phyloP scores from a whole-genome alignment of 129 eudicot genomes.

The Centella asiatica region DNA sequence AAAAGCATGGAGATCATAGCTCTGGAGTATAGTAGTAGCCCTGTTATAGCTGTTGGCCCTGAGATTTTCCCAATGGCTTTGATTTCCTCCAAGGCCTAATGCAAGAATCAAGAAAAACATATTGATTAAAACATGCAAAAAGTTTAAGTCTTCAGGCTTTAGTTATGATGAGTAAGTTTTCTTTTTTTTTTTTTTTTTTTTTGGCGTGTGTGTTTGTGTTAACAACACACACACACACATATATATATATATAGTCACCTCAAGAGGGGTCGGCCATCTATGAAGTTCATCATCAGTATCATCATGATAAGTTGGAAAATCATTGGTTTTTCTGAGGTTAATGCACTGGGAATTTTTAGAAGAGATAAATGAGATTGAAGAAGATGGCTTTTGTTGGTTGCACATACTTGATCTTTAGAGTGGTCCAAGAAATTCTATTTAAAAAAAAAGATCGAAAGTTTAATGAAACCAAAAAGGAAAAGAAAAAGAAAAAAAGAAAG shows the following conservation, averaged over 20 bases:
- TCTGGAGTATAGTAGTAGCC: constrained; percentile 26
- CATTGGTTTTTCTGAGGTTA: constrained; percentile 33
- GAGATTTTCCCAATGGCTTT: constrained; percentile 5
- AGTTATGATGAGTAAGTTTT: too few species aligned
- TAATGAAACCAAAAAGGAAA: too few species aligned
- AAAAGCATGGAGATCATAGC: constrained; percentile 38
- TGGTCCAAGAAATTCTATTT: constrained; percentile 23
- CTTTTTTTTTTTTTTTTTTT: too few species aligned
- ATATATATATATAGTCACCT: constrained; percentile 30
- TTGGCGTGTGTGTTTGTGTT: too few species aligned
- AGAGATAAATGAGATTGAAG: constrained; percentile 43
- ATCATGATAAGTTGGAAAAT: background rate
- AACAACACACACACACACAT: too few species aligned
- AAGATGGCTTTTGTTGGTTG: constrained; percentile 50
- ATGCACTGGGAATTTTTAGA: constrained; percentile 42
- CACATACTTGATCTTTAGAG: constrained; percentile 34
- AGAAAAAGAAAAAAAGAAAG: constrained; percentile 17
- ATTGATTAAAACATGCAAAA: background rate
- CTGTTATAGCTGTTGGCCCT: constrained; percentile 22
- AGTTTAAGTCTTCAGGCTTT: too few species aligned
- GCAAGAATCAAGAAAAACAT: background rate
- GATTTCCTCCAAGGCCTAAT: background rate
- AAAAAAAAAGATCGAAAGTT: constrained; percentile 10
- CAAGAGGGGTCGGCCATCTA: constrained; percentile 68
- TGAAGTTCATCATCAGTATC: constrained; percentile 34